phyloP scores from a whole-genome alignment of 1,284 basidiomycete genomes.

The Sanghuangporus baumii region DNA sequence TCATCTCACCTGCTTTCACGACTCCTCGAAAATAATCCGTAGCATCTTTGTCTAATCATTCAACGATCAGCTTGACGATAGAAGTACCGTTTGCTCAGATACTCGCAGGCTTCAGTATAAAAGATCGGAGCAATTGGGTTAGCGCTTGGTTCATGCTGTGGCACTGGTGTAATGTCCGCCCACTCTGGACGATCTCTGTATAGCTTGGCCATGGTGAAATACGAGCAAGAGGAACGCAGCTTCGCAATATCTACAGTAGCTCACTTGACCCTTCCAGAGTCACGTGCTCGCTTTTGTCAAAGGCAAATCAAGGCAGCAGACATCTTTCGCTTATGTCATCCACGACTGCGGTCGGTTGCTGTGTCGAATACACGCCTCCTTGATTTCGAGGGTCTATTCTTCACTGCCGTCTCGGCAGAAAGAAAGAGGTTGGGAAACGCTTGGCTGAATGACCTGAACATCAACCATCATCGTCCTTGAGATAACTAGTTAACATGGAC shows the following conservation, averaged over 20 bases:
- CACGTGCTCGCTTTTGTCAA: background rate
- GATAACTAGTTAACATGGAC: background rate
- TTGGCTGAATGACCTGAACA: background rate
- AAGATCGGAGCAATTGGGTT: constrained; percentile 85
- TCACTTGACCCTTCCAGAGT: background rate
- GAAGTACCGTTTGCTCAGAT: constrained; percentile 5
- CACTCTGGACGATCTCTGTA: constrained; percentile 69
- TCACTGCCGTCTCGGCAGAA: background rate
- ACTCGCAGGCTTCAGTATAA: constrained; percentile 82
- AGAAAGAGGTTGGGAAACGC: background rate
- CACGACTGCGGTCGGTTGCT: background rate
- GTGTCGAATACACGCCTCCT: background rate
- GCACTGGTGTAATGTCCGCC: constrained; percentile 72
- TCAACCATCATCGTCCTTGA: background rate
- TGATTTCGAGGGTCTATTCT: background rate
- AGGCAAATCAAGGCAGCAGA: no score
- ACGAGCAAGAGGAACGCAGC: background rate
- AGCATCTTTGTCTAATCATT: constrained; percentile 75
- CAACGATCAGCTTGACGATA: constrained; percentile 9
- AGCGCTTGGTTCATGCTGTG: constrained; percentile 70
- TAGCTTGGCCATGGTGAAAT: constrained; percentile 24
- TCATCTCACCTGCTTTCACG: constrained; percentile 70
- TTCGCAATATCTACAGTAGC: background rate
- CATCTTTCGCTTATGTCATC: no score
- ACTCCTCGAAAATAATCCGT: constrained; percentile 89